Conservation (phyloP, 2,329 filamentous ascomycete genomes). For the Colletotrichum simmondsii region DNA sequence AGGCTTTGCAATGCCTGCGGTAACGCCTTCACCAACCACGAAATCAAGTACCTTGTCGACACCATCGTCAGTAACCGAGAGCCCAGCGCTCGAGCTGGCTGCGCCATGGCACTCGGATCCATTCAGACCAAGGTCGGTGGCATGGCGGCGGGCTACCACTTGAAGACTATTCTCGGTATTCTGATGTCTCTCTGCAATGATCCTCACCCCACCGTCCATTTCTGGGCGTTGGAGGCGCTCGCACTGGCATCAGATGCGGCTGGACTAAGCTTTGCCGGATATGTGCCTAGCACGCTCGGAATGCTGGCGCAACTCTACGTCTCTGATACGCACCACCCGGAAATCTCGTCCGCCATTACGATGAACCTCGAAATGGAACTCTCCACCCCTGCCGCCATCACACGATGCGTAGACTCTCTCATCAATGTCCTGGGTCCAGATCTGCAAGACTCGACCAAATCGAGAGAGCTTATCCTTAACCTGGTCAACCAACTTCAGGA, state of each 20-base stretch:
- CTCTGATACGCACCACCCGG: slow-evolving; percentile 89
- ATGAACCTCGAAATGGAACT: slow-evolving; percentile 92
- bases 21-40: slow-evolving; percentile 86
- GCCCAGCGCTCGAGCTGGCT: slow-evolving; percentile 91
- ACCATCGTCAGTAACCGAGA: slow-evolving; percentile 95
- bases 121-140: slow-evolving; percentile 97
- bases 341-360: slow-evolving; percentile 81
- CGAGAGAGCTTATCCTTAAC: slow-evolving; percentile 90
- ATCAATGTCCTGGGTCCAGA: slow-evolving; percentile 97
- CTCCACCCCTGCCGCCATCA: slow-evolving; percentile 83
- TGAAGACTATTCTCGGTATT: slow-evolving; percentile 97
- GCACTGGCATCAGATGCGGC: slow-evolving; percentile 90
- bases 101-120: slow-evolving; percentile 90
- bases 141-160: slow-evolving; percentile 95
- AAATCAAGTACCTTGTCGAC: slow-evolving; percentile 92
- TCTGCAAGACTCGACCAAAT: slow-evolving; percentile 90
- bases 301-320: slow-evolving; percentile 96
- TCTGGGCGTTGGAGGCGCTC: slow-evolving; percentile 93
- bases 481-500: slow-evolving; percentile 85
- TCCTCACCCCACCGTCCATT: slow-evolving; percentile 93
- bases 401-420: slow-evolving; percentile 90
- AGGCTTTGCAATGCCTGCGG: slow-evolving; percentile 87
- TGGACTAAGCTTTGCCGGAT: slow-evolving; percentile 89
- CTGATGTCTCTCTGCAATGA: slow-evolving; percentile 98
- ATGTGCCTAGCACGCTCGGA: slow-evolving; percentile 89